Evolutionary conservation across 2,329 filamentous ascomycete species (phyloP), one percentile per base, ranked within the genome.

Genomic region (Botryotinia narcissicola): DNA sequence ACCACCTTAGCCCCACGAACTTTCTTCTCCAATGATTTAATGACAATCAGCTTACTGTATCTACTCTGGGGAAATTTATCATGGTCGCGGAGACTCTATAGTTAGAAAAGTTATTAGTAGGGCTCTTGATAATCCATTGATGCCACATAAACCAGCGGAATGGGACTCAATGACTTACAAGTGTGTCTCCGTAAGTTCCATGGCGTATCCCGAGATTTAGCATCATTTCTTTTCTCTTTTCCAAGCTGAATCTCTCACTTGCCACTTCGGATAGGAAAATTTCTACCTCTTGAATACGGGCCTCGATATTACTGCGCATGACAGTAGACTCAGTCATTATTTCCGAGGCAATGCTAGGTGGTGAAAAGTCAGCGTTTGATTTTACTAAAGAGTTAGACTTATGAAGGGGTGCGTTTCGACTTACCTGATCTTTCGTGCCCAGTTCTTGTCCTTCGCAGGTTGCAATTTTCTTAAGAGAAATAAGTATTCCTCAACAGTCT

Each of bases 301-400:
- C 9, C 35, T 68, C 64, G 5, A 68, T 68, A 54, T 9, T 68
- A 25, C 6, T 68, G n/a, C 35, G 64, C 64, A 57, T 68, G 20
- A n/a, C 22, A 8, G 48, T 40, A 29, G 64, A 68, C 2, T 68
- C 64, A n/a, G 16, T n/a, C 35, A 68, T 68, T 8, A 68, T 8
- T 14, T 57, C 18, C 0, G n/a, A 57, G 10, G 64, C 35, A 8
- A n/a, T 57, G 7, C 64, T 68, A 57, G 10, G 22, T 57, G 1
- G 18, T 1, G 3, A 54, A 16, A 4, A 22, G 25, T 57, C 25
- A 68, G 48, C 35, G 0, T 22, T 42, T 22, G 25, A 29, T 12
- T 40, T 9, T n/a, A n/a, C 5, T 37, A 9, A 40, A 10, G n/a
- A 32, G 8, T 1, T 5, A 37, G 7, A 9, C 22, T 54, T 40